Percentiles rank a stretch among this genome's conserved stretches.
These are phyloP conservation scores for Parasitella parasitica DNA, from an alignment of 371 early-diverging fungal species.

Conservation along the genomic window DNA sequence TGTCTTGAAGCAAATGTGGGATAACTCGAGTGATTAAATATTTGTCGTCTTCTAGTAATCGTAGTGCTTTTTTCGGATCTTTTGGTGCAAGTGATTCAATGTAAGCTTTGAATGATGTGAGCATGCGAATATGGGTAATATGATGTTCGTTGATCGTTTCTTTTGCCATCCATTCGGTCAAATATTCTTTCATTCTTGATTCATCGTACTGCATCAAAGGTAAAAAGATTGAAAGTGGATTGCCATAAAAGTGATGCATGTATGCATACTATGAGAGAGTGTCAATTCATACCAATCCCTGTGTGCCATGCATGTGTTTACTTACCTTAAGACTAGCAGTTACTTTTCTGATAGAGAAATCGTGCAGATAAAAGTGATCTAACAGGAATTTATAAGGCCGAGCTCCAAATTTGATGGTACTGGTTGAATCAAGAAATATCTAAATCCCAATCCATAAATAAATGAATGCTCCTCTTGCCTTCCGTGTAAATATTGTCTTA, in stretches of 20 bases:
- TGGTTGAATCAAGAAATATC: conserved; percentile 59
- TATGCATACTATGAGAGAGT: conserved; percentile 63
- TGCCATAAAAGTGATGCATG: conserved; percentile 86
- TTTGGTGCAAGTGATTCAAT: conserved; percentile 46
- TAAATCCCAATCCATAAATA: conserved; percentile 16
- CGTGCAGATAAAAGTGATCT: conserved; percentile 76
- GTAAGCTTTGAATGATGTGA: conserved; percentile 64
- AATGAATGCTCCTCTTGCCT: background rate
- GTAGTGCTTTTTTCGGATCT: conserved; percentile 49
- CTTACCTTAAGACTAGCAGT: conserved; percentile 69
- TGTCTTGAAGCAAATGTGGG: conserved; percentile 35
- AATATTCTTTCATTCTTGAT: conserved; percentile 23
- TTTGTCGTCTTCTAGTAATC: conserved; percentile 57
- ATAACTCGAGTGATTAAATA: conserved; percentile 43
- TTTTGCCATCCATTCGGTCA: conserved; percentile 31
- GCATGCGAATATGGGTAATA: conserved; percentile 71
- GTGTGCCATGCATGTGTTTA: background rate
- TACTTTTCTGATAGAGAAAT: conserved; percentile 74
- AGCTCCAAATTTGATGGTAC: conserved; percentile 64
- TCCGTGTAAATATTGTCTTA: conserved; percentile 4
- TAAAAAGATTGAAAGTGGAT: conserved; percentile 78
- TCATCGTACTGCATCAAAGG: conserved; percentile 27
- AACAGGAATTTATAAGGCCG: conserved; percentile 73
- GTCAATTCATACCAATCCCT: no score
- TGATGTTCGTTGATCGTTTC: conserved; percentile 47